phyloP scores from a whole-genome alignment of 2,329 filamentous ascomycete genomes.

The Cladophialophora bantiana region DNA sequence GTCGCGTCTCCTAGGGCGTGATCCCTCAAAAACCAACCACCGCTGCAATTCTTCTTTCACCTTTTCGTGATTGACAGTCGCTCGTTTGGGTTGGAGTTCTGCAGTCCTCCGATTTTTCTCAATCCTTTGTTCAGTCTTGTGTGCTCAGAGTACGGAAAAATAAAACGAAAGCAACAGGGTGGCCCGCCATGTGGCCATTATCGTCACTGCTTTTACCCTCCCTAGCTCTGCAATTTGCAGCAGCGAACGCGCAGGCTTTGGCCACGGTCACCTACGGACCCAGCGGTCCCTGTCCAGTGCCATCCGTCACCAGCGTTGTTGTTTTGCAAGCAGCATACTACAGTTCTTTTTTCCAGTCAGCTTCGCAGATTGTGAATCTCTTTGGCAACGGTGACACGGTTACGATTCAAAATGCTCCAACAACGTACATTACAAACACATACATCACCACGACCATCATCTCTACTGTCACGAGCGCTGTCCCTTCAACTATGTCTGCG shows the following conservation, averaged over 20 bases:
- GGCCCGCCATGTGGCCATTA: conserved; percentile 34
- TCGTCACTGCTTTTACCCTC: conserved; percentile 32
- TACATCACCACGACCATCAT: conserved; percentile 38
- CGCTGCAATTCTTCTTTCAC: conserved; percentile 19
- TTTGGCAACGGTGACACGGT: conserved; percentile 36
- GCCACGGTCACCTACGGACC: conserved; percentile 33
- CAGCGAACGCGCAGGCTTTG: conserved; percentile 29
- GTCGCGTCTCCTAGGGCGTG: conserved; percentile 12
- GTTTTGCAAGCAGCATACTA: conserved; percentile 34
- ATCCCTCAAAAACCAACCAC: conserved; percentile 30
- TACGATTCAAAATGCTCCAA: conserved; percentile 36
- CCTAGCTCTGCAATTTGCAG: conserved; percentile 30
- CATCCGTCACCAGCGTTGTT: conserved; percentile 30
- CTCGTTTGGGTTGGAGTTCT: conserved; percentile 37
- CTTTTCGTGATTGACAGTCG: conserved; percentile 30
- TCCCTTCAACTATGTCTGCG: conserved; percentile 11
- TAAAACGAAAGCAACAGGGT: conserved; percentile 11
- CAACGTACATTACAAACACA: conserved; percentile 35
- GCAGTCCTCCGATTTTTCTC: conserved; percentile 30
- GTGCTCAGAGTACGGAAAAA: conserved; percentile 10
- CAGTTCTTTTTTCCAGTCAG: conserved; percentile 38
- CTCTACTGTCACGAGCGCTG: conserved; percentile 20
- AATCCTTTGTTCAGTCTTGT: conserved; percentile 14
- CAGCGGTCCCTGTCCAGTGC: conserved; percentile 30
- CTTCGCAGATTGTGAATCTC: conserved; percentile 36